Evolutionary conservation across 371 early-diverging fungal species (phyloP), one percentile per base, ranked within the genome.

Genomic region (Apophysomyces trapeziformis): DNA sequence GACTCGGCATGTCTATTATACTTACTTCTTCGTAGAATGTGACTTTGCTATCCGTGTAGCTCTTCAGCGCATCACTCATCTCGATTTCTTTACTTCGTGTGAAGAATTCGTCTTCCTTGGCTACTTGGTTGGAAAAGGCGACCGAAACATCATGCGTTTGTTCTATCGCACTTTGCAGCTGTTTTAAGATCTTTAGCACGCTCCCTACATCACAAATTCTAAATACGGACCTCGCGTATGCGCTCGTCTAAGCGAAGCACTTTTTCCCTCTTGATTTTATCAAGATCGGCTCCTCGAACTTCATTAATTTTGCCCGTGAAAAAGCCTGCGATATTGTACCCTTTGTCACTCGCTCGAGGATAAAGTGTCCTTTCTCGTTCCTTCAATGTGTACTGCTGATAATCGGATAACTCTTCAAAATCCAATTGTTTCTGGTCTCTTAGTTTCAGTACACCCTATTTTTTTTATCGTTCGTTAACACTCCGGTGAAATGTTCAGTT

Each of bases 391-490:
- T 76, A 80, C 67, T 89, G 85, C 39, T 93, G 76, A 66, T 91
- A 95, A 63, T 87, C 87, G 0, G 90, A 83, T 32, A 96, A 80
- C 50, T 94, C 97, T 77, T 97, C 97, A 76, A 86, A 90, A 78
- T 97, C 97, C 5, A 96, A 77, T 71, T 96, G 97, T 75, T 96
- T 96, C 76, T 96, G 95, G 76, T 96, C 97, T 12, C 97, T 84
- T 54, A 90, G 68, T 67, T 91, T 92, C 36, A 97, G 78, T 11
- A 93, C 70, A 75, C 56, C 88, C 88, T 41, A 41, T 90, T 86
- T 26, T 26, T 26, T 26, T 26, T 16, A 26, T 26, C 58, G 18
- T 57, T 63, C 9, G 5, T 45, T 26, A 16, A 32, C 35, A 43
- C 11, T 12, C 7, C 8, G n/a, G 18, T 57, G 9, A 7, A 16